Conservation (phyloP, 2,329 filamentous ascomycete species). For the Chaetomium olivaceum region DNA sequence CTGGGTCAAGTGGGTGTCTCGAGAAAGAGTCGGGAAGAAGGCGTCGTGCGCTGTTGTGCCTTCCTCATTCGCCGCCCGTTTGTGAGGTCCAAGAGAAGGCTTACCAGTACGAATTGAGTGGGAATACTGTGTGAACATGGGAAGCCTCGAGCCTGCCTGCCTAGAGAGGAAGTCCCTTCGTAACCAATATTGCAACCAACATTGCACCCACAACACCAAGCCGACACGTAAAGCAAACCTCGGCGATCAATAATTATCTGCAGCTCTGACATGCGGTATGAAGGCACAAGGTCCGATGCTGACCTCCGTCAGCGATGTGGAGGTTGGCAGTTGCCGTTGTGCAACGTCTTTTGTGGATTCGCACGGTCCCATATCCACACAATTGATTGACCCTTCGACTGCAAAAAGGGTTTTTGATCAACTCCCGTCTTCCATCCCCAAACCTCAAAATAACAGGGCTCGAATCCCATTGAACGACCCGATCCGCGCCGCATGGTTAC, state of each 20-base stretch:
- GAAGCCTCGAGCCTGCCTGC: too few relatives aligned
- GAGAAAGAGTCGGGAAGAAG: not conserved
- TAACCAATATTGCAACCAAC: not conserved
- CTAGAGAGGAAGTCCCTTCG: not conserved
- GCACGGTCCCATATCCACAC: not conserved
- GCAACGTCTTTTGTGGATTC: not conserved
- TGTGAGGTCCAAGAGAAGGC: not conserved
- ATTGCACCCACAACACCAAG: not conserved
- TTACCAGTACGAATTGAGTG: not conserved
- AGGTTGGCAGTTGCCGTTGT: not conserved
- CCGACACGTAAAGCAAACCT: not conserved
- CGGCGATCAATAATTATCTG: not conserved
- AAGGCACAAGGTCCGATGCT: not conserved
- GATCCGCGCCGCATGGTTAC: not conserved
- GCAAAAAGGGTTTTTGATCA: not conserved
- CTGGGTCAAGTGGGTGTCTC: not conserved
- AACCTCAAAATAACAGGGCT: not conserved
- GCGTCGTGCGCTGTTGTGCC: constrained; percentile 11
- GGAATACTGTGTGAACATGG: not conserved
- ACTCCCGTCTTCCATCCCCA: not conserved
- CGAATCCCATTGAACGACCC: not conserved
- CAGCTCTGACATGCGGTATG: too few relatives aligned
- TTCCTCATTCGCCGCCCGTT: constrained; percentile 10
- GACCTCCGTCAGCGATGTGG: not conserved
- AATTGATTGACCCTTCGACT: not conserved